Evolutionary conservation across 192 early-diverging fungal genomes (phyloP), one percentile per base, ranked within the genome.

Genomic region (Coemansia sp.): DNA sequence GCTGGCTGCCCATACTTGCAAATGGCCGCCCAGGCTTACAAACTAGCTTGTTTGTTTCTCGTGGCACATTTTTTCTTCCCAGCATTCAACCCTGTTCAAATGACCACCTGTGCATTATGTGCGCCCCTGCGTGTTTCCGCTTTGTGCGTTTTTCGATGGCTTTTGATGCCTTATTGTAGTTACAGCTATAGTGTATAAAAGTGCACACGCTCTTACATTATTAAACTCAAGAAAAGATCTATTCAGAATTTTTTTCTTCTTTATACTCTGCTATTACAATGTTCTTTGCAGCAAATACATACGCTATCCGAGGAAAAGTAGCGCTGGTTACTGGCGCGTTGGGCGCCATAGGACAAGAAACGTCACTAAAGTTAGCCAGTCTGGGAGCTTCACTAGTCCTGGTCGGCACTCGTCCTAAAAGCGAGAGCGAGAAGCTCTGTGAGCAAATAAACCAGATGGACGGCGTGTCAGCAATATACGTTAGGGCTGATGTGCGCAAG

Each of bases 301-400:
- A 62, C 49, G 5, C 56, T 9, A 61, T 79, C 5, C 17, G 39
- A 1, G 71, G 54, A 29, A 80, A 74, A 29, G 77, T 80, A 8
- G 72, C 60, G 10, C 63, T 80, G 15, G 68, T 80, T 9, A 80
- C 77, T 22, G 77, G 77, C 24, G 77, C 77, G 50, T 57, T 69
- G 17, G 69, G 72, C 14, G 77, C 63, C 2, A 51, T 80, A 6
- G 77, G 77, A 35, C 67, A 59, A 48, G 52, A 10, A 12, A 58
- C 70, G n/a, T 58, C 53, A 27, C 29, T 66, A 32, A 37, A 29
- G 25, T 61, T 80, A n/a, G 69, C 51, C 12, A 32, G 56, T 0
- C 27, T 62, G 15, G 47, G 66, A 0, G 67, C 72, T n/a, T 54
- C 59, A 9, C 56, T 80, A 4, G 41, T 80, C 10, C 58, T 80